Percentiles rank a stretch among this genome's conserved stretches.
Evolutionary conservation across 1,284 basidiomycete genomes (phyloP).

Genomic region (Malassezia yamatoensis): DNA sequence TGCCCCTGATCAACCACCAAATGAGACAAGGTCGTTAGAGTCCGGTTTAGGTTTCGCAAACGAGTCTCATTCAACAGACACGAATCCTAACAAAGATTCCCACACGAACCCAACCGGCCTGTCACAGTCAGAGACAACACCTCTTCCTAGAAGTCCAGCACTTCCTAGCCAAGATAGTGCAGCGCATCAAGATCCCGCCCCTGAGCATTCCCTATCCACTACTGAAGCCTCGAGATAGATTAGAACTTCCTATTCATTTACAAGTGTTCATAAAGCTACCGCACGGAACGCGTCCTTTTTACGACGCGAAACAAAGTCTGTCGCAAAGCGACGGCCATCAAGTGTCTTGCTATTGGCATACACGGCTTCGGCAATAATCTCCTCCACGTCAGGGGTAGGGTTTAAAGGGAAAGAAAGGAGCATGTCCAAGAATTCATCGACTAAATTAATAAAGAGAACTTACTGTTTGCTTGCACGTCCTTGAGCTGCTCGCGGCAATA

Average conservation of each 20-base stretch:
- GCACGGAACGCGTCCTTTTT: slow-evolving; percentile 52
- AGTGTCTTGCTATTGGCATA: slow-evolving; percentile 88
- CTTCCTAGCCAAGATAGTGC: neutral
- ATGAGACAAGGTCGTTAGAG: too few relatives aligned
- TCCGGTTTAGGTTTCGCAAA: too few relatives aligned
- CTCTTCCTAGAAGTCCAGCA: too few relatives aligned
- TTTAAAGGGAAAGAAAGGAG: slow-evolving; percentile 48
- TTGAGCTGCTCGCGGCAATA: slow-evolving; percentile 82
- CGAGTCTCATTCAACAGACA: too few relatives aligned
- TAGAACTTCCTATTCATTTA: too few relatives aligned
- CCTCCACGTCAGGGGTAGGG: slow-evolving; percentile 42
- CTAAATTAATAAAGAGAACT: neutral
- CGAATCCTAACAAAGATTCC: too few relatives aligned
- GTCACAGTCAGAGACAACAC: too few relatives aligned
- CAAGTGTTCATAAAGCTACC: slow-evolving; percentile 7
- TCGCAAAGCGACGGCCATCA: slow-evolving; percentile 84
- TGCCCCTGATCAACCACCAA: too few relatives aligned
- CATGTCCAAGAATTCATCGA: slow-evolving; percentile 49
- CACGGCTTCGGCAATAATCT: slow-evolving; percentile 51
- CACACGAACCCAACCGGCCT: too few relatives aligned
- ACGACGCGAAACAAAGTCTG: slow-evolving; percentile 75
- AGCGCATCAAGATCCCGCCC: neutral
- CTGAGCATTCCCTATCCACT: neutral
- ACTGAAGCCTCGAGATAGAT: neutral
- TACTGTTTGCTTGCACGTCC: slow-evolving; percentile 54